phyloP scores from a whole-genome alignment of 2,329 filamentous ascomycete genomes.

The Zelopaecilomyces penicillatus region DNA sequence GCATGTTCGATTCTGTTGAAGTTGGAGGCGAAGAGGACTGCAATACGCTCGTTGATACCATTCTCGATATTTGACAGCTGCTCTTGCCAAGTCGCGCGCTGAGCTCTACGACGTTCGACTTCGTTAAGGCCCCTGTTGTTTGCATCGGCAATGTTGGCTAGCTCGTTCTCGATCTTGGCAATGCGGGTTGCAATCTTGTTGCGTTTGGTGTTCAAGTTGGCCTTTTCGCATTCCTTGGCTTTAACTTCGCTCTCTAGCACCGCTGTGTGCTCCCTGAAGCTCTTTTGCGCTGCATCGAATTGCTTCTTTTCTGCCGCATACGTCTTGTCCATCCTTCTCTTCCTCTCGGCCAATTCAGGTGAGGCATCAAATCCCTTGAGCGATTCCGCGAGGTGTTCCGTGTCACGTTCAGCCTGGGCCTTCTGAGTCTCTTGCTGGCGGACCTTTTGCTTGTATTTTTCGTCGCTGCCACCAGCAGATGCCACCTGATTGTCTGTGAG shows the following conservation, averaged over 20 bases:
- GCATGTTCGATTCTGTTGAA: conserved; percentile 22
- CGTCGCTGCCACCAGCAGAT: conserved; percentile 64
- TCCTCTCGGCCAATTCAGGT: conserved; percentile 52
- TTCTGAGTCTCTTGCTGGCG: conserved; percentile 68
- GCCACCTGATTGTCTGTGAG: conserved; percentile 56
- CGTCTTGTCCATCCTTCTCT: conserved; percentile 44
- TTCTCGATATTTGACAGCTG: conserved; percentile 38
- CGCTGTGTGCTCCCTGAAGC: conserved; percentile 50
- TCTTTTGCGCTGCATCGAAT: conserved; percentile 48
- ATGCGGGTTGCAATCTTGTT: conserved; percentile 67
- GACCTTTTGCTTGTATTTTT: conserved; percentile 66
- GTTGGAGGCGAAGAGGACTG: conserved; percentile 28
- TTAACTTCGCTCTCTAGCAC: conserved; percentile 55
- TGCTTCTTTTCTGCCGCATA: conserved; percentile 49
- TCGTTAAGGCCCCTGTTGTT: conserved; percentile 58
- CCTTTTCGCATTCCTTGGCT: conserved; percentile 55
- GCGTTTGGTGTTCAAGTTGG: conserved; percentile 55
- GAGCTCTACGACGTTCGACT: conserved; percentile 50
- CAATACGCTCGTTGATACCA: conserved; percentile 36
- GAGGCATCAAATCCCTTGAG: conserved; percentile 57
- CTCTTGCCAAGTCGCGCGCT: conserved; percentile 38
- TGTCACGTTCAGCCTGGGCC: conserved; percentile 53
- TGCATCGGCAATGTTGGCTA: conserved; percentile 61
- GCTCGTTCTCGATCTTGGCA: conserved; percentile 63
- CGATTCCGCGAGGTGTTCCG: conserved; percentile 43